Evolutionary conservation across 345 rosid species (phyloP).

Genomic region (Brassica nigra): DNA sequence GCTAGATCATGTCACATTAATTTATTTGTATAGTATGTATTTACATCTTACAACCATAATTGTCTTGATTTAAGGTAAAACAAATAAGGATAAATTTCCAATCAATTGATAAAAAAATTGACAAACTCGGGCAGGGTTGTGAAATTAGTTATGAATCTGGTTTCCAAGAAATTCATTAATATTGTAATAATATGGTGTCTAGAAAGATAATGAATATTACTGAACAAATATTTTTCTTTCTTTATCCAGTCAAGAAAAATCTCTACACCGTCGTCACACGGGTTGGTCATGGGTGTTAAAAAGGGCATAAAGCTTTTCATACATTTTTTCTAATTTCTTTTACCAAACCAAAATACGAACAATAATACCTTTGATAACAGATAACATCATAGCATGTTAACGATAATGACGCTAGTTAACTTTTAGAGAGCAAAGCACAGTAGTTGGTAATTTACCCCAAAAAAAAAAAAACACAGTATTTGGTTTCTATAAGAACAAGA

Average conservation of each 20-base stretch:
- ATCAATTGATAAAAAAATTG: neutral
- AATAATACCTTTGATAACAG: neutral
- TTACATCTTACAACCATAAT: neutral
- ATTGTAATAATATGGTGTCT: neutral
- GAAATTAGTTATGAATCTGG: conserved; percentile 2
- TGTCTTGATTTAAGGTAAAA: conserved; percentile 15
- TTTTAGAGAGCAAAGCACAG: neutral
- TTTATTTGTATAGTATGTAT: neutral
- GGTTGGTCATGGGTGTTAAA: neutral
- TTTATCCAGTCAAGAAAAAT: neutral
- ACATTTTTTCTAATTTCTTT: neutral
- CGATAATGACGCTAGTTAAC: neutral
- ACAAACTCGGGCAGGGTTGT: neutral
- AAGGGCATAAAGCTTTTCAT: neutral
- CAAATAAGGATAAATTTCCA: neutral
- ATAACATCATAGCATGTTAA: neutral
- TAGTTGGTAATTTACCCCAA: neutral
- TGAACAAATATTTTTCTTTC: conserved; percentile 11
- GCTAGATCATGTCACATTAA: conserved; percentile 14
- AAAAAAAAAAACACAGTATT: no score
- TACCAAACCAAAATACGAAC: neutral
- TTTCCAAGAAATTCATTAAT: neutral
- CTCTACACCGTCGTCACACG: conserved; percentile 1
- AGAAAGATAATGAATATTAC: neutral
- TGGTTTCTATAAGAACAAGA: neutral